Evolutionary conservation across 1,284 basidiomycete genomes (phyloP).

Genomic region (Heterobasidion irregulare): DNA sequence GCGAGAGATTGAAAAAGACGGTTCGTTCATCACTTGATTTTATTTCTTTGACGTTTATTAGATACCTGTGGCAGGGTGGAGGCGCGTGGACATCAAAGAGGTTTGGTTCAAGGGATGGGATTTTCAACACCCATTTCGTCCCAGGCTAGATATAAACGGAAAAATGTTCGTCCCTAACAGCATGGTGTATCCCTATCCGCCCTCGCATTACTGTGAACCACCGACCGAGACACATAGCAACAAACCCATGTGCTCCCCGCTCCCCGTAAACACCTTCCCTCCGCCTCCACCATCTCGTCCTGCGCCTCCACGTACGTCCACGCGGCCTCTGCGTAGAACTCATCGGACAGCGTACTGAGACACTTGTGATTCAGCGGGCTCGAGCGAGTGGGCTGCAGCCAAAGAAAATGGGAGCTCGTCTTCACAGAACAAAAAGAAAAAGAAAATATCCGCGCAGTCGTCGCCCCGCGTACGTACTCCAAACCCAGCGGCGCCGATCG

Average conservation of each 20-base stretch:
- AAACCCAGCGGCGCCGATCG: too few species aligned
- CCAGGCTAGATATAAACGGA: not conserved
- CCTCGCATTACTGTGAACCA: constrained; percentile 39
- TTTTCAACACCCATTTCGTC: constrained; percentile 19
- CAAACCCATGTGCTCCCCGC: constrained; percentile 46
- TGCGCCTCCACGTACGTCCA: constrained; percentile 7
- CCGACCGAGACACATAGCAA: constrained; percentile 49
- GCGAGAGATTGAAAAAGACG: constrained; percentile 35
- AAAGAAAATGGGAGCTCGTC: not conserved
- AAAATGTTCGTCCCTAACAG: constrained; percentile 17
- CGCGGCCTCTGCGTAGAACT: not conserved
- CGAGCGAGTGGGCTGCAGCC: not conserved
- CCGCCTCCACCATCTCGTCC: constrained; percentile 3
- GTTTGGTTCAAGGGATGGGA: constrained; percentile 48
- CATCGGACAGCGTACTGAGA: not conserved
- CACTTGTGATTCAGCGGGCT: not conserved
- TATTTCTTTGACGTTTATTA: constrained; percentile 1
- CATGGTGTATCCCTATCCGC: constrained; percentile 45
- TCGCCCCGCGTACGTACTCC: too few species aligned
- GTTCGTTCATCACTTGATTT: constrained; percentile 14
- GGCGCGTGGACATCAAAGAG: constrained; percentile 40
- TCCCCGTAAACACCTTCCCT: constrained; percentile 28
- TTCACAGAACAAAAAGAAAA: too few species aligned
- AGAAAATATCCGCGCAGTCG: too few species aligned
- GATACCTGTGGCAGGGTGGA: constrained; percentile 47